phyloP scores from a whole-genome alignment of 805 yeast genomes.

The Tetrapisispora pingtungensis region DNA sequence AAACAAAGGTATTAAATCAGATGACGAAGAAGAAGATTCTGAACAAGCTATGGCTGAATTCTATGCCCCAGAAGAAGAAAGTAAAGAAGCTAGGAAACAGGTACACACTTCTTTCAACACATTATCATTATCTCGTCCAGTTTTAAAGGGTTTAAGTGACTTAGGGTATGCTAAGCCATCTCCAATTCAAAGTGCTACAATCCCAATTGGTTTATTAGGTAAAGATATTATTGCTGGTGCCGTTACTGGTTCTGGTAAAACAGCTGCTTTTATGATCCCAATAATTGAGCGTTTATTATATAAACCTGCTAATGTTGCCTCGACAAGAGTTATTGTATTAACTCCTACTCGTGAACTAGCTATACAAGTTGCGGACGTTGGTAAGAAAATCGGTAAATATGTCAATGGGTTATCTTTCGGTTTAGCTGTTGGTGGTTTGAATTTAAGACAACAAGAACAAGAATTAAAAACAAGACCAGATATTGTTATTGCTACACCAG shows the following conservation, averaged over 20 bases:
- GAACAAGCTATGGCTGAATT: conserved; percentile 77
- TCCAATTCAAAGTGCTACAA: conserved; percentile 86
- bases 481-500: conserved; percentile 95
- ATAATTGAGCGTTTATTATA: conserved; percentile 84
- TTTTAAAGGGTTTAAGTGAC: conserved; percentile 69
- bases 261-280: conserved; percentile 97
- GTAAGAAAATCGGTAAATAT: conserved; percentile 69
- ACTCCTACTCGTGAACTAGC: conserved; percentile 98
- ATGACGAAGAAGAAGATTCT: conserved; percentile 32
- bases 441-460: conserved; percentile 90
- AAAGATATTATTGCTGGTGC: conserved; percentile 99
- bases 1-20: conserved; percentile 17
- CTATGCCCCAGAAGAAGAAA: conserved; percentile 50
- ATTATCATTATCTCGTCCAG: conserved; percentile 79
- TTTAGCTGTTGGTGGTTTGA: conserved; percentile 95
- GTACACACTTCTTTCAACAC: conserved; percentile 61
- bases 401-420: conserved; percentile 77
- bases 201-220: conserved; percentile 88
- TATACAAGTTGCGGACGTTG: conserved; percentile 91
- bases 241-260: conserved; percentile 98
- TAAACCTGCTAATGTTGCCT: conserved; percentile 75
- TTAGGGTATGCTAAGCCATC: conserved; percentile 84
- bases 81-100: conserved; percentile 41
- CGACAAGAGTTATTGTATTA: conserved; percentile 83
- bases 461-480: conserved; percentile 89